Conservation (phyloP, 331 rosid genomes). For the Malus hybrid region DNA sequence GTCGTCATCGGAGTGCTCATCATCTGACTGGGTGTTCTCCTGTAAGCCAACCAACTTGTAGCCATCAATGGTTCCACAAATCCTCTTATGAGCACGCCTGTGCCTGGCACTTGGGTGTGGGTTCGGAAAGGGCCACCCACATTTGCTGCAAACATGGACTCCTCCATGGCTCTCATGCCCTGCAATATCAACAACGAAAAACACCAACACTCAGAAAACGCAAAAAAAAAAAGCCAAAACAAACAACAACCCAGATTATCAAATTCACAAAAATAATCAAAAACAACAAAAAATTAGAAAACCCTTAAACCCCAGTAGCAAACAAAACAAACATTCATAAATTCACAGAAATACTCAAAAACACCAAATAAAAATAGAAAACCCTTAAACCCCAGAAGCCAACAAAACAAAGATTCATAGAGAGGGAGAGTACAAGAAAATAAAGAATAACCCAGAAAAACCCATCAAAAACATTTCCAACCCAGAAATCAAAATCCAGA, state of each 20-base stretch:
- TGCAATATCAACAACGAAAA: constrained; percentile 18
- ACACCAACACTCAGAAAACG: background rate
- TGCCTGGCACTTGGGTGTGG: constrained; percentile 81
- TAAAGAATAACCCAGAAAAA: background rate
- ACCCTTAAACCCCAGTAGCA: background rate
- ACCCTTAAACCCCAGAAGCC: background rate
- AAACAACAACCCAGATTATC: background rate
- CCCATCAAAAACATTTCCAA: background rate
- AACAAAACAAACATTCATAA: background rate
- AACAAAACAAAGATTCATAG: background rate
- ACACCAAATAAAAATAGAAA: no score
- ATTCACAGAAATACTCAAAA: no score
- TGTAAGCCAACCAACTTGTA: constrained; percentile 33
- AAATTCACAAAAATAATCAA: background rate
- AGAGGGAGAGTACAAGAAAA: background rate
- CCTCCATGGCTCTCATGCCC: constrained; percentile 60
- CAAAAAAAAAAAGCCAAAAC: background rate
- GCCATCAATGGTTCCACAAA: constrained; percentile 83
- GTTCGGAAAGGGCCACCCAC: constrained; percentile 87
- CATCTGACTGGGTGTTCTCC: constrained; percentile 46
- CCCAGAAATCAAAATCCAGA: background rate
- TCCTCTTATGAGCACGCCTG: constrained; percentile 85
- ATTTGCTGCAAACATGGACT: constrained; percentile 57
- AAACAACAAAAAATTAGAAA: background rate
- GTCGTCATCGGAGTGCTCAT: constrained; percentile 46